Evolutionary conservation across 257 asterid species (phyloP), one percentile per base, ranked within the genome.

Genomic region (Osmanthus fragrans): DNA sequence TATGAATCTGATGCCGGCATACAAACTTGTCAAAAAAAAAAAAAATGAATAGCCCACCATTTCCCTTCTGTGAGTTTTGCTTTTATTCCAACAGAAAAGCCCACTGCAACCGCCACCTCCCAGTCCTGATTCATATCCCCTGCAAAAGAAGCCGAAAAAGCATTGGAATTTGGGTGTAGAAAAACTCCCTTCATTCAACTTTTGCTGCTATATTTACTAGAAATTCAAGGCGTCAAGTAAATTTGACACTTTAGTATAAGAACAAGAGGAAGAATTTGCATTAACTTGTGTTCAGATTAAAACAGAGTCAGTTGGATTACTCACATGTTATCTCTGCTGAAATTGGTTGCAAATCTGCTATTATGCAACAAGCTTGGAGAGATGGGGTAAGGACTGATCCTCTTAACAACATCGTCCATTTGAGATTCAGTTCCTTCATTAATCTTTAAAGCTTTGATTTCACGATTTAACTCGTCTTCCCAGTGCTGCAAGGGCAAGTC

Each of bases 321-420:
- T 93, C 84, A 92, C 99, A 82, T 78, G 82, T 78, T 87, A 34
- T 96, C 98, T 82, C 80, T 87, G 93, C 84, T 80, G 86, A 88
- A 80, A 83, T 85, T 86, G 84, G 86, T 82, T 0, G 83, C 78
- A 27, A 88, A 84, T 84, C 87, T 87, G 87, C 80, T 87, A 73
- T 87, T 84, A 72, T 96, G 99, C 93, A 95, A 82, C 86, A 90
- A 85, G 86, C 97, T 95, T n/a, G 98, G 99, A 47, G 96, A 91
- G 74, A 91, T 85, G 67, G 96, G 95, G 78, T 68, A 86, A 64
- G 78, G 88, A 71, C 85, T 82, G 9, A 51, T 63, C 87, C 89
- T 90, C 85, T 75, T 88, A 51, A 76, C 76, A 21, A 69, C 82
- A 66, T 81, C 89, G 25, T 88, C 95, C 82, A 79, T 85, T 85